These are phyloP conservation scores for Spergularia azorica DNA, from an alignment of 179 eudicot species.

Conservation along the genomic window DNA sequence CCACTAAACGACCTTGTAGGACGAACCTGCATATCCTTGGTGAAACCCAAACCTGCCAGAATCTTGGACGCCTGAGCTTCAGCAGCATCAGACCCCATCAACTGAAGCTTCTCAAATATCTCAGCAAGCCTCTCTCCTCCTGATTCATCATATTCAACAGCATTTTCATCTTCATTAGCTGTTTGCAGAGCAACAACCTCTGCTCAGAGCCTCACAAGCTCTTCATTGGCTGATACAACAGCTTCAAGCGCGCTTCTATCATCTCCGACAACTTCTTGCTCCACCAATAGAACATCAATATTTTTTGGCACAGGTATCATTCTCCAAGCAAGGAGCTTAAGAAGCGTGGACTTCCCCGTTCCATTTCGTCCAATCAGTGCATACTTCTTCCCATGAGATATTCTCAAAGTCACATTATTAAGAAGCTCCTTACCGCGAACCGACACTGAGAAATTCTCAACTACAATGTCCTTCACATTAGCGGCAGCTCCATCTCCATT, in stretches of 20 bases:
- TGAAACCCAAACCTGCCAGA: conserved; percentile 85
- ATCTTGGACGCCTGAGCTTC: conserved; percentile 93
- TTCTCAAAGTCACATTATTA: conserved; percentile 53
- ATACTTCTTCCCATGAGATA: too few species aligned
- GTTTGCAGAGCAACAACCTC: conserved; percentile 69
- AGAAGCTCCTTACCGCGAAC: conserved; percentile 86
- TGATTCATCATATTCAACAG: conserved; percentile 41
- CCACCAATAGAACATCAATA: conserved; percentile 83
- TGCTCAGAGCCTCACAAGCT: conserved; percentile 62
- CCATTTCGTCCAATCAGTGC: too few species aligned
- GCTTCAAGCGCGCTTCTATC: conserved; percentile 82
- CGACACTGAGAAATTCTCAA: conserved; percentile 80
- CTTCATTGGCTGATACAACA: conserved; percentile 88
- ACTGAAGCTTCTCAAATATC: conserved; percentile 65
- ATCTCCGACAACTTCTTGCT: conserved; percentile 90
- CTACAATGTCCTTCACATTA: conserved; percentile 70
- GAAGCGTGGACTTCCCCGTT: too few species aligned
- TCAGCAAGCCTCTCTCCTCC: conserved; percentile 78
- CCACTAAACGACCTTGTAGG: conserved; percentile 50
- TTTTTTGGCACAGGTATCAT: conserved; percentile 54
- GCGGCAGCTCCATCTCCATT: conserved; percentile 84
- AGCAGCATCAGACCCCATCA: conserved; percentile 86
- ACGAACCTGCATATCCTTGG: conserved; percentile 76
- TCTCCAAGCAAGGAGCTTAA: too few species aligned
- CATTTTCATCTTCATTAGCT: conserved; percentile 19